These are phyloP conservation scores for Solanum piurae DNA, from an alignment of 257 asterid species.

Conservation along the genomic window DNA sequence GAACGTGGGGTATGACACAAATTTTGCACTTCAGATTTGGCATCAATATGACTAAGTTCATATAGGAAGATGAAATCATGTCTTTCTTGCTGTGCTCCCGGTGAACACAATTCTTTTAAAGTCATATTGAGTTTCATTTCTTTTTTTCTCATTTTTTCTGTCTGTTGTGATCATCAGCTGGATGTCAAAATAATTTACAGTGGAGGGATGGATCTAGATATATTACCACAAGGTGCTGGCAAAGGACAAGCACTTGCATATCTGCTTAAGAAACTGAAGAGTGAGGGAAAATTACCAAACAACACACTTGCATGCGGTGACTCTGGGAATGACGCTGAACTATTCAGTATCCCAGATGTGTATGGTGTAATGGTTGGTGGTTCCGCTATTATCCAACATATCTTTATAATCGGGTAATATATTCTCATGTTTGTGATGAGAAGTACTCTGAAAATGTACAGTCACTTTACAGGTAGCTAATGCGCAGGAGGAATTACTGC, in stretches of 20 bases:
- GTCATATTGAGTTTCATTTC: neutral
- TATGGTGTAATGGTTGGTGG: constrained; percentile 90
- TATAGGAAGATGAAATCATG: neutral
- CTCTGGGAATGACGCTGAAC: constrained; percentile 96
- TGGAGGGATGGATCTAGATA: constrained; percentile 95
- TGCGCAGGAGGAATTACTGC: constrained; percentile 94
- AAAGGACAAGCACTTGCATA: constrained; percentile 99
- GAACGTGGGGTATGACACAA: constrained; percentile 70
- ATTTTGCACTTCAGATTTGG: constrained; percentile 4
- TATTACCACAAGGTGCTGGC: constrained; percentile 96
- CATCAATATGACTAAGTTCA: neutral
- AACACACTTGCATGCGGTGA: constrained; percentile 97
- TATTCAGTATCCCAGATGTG: constrained; percentile 80
- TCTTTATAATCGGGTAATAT: neutral
- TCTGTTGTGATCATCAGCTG: constrained; percentile 47
- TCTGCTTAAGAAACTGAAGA: constrained; percentile 64
- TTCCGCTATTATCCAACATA: constrained; percentile 5
- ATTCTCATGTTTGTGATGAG: neutral
- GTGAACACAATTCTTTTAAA: neutral
- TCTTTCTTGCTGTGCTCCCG: neutral
- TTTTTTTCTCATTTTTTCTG: constrained; percentile 1
- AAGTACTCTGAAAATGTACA: neutral
- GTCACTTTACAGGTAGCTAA: constrained; percentile 62
- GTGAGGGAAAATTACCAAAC: constrained; percentile 52
- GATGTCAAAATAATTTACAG: constrained; percentile 93